Percentiles rank a stretch among this genome's conserved stretches.
Evolutionary conservation across 495 filamentous ascomycete species (phyloP).

Genomic region (Penicillium atrosanguineum): DNA sequence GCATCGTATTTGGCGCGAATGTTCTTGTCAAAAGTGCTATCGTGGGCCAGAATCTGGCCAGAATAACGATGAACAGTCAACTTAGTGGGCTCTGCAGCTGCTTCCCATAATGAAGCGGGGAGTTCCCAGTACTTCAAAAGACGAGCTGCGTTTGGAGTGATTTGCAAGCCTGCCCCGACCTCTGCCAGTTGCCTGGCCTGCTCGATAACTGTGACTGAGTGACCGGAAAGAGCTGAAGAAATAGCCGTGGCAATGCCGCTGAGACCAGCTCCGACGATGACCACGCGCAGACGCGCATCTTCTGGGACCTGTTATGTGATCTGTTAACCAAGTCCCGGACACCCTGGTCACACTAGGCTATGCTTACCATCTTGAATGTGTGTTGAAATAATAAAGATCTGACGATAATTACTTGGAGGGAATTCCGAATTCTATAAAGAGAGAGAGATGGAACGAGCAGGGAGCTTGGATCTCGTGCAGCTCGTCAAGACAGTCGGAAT

Average conservation of each 20-base stretch:
- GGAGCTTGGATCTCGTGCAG: neutral
- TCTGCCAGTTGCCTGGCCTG: constrained; percentile 59
- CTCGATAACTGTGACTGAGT: constrained; percentile 62
- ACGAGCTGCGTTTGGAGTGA: constrained; percentile 56
- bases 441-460: neutral
- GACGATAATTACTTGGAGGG: neutral
- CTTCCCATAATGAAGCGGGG: constrained; percentile 37
- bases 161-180: constrained; percentile 51
- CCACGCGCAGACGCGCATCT: constrained; percentile 26
- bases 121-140: constrained; percentile 56
- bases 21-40: constrained; percentile 43
- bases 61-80: constrained; percentile 60
- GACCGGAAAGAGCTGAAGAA: constrained; percentile 55
- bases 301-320: constrained; percentile 15
- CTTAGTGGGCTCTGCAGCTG: constrained; percentile 50
- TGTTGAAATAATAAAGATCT: neutral
- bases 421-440: neutral
- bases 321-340: neutral
- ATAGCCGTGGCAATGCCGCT: constrained; percentile 66
- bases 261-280: constrained; percentile 47
- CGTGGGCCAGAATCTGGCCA: constrained; percentile 51
- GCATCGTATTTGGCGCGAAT: constrained; percentile 43
- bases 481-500: neutral
- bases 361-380: constrained; percentile 13
- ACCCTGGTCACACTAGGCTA: neutral